Evolutionary conservation across 2,329 filamentous ascomycete genomes (phyloP).

Genomic region (Zasmidium citrigriseum): DNA sequence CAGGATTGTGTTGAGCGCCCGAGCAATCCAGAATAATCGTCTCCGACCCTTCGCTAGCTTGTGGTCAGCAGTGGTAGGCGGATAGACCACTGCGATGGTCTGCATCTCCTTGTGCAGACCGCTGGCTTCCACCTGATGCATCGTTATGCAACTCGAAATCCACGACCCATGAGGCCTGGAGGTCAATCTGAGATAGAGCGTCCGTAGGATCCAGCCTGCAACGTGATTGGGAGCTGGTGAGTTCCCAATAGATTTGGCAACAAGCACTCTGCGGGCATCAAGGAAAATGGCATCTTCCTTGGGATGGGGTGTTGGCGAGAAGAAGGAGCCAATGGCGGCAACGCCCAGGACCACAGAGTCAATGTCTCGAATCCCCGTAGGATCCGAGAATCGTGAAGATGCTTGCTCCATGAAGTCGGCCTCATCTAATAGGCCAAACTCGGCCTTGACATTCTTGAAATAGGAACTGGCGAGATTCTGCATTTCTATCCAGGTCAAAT

Average conservation of each 20-base stretch:
- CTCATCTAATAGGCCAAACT: constrained; percentile 53
- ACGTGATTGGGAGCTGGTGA: constrained; percentile 40
- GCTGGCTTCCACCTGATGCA: constrained; percentile 60
- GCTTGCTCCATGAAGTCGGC: constrained; percentile 34
- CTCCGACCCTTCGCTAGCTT: constrained; percentile 33
- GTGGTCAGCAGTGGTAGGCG: constrained; percentile 30
- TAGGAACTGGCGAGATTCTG: constrained; percentile 43
- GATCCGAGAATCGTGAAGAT: constrained; percentile 28
- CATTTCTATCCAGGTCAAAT: constrained; percentile 33
- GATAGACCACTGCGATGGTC: constrained; percentile 37
- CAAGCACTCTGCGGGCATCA: constrained; percentile 47
- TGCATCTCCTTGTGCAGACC: constrained; percentile 48
- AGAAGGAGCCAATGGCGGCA: constrained; percentile 57
- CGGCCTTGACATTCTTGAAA: constrained; percentile 55
- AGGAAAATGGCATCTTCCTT: constrained; percentile 51
- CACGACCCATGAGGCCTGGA: constrained; percentile 56
- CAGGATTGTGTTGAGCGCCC: constrained; percentile 60
- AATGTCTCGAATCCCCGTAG: constrained; percentile 36
- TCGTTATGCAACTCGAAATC: constrained; percentile 60
- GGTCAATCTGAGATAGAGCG: constrained; percentile 56
- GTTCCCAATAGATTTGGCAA: constrained; percentile 28
- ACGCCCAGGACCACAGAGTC: constrained; percentile 57
- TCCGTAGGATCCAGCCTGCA: constrained; percentile 56
- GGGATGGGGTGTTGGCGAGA: constrained; percentile 46
- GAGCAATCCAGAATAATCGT: constrained; percentile 51